phyloP scores from a whole-genome alignment of 176 grass and related monocot species.

The Triticum dicoccoides region DNA sequence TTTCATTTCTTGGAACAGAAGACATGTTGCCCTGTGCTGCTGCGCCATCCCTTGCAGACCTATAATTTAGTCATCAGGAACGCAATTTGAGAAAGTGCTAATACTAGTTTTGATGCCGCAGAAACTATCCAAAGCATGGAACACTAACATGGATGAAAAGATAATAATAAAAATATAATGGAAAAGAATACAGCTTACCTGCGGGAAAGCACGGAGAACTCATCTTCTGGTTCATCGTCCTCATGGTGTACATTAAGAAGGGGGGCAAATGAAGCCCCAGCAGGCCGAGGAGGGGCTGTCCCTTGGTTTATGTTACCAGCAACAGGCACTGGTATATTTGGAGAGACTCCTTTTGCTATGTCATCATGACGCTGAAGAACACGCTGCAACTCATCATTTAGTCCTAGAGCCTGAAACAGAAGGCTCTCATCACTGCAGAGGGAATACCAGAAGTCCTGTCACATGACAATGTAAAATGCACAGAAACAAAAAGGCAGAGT shows the following conservation, averaged over 20 bases:
- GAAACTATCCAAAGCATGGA: constrained; percentile 6
- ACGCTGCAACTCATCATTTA: constrained; percentile 93
- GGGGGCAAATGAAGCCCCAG: constrained; percentile 56
- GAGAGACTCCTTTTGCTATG: constrained; percentile 56
- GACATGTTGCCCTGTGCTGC: constrained; percentile 43
- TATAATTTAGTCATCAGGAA: constrained; percentile 23
- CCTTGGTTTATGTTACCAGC: constrained; percentile 41
- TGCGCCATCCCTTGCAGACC: constrained; percentile 67
- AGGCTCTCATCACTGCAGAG: constrained; percentile 83
- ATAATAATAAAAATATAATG: neutral
- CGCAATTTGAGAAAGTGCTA: neutral
- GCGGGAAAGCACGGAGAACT: constrained; percentile 74
- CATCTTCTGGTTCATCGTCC: constrained; percentile 76
- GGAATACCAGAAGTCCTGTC: constrained; percentile 12
- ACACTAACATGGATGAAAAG: constrained; percentile 15
- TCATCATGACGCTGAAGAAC: constrained; percentile 91
- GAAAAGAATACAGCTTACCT: constrained; percentile 40
- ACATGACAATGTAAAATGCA: constrained; percentile 11
- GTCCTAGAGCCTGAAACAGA: constrained; percentile 75
- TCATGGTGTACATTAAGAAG: constrained; percentile 78
- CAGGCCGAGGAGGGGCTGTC: constrained; percentile 45
- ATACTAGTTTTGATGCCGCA: neutral
- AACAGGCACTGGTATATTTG: constrained; percentile 29
- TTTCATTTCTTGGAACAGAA: constrained; percentile 42
- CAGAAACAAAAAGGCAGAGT: neutral